Percentiles rank a stretch among this genome's conserved stretches.
Conservation (phyloP, 768 basidiomycete species). For the Lentinula boryana region DNA sequence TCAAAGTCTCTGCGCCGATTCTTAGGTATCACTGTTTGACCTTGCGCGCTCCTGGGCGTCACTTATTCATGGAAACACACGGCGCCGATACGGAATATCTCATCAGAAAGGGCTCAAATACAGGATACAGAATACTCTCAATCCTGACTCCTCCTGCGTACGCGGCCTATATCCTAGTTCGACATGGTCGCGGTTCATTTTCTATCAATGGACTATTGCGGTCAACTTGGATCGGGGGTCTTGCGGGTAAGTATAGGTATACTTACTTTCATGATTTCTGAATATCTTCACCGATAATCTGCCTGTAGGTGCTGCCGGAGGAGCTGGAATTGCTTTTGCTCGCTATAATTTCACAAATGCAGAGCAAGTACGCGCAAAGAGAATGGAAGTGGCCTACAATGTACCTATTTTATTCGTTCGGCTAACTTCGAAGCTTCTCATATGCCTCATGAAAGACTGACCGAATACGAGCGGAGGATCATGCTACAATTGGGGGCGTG, state of each 20-base stretch:
- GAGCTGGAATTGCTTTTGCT: conserved; percentile 55
- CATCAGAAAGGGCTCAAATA: conserved; percentile 39
- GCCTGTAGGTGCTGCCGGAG: conserved; percentile 37
- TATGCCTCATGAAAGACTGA: conserved; percentile 33
- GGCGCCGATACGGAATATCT: conserved; percentile 60
- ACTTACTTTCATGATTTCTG: neutral
- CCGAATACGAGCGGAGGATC: conserved; percentile 62
- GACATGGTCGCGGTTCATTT: conserved; percentile 49
- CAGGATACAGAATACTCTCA: conserved; percentile 66
- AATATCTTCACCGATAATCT: neutral
- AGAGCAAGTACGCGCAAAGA: conserved; percentile 40
- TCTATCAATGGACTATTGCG: conserved; percentile 59
- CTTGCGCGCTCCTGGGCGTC: too few relatives aligned
- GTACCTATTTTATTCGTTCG: conserved; percentile 27
- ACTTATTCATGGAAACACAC: conserved; percentile 21
- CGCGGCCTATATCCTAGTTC: conserved; percentile 41
- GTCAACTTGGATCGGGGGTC: conserved; percentile 69
- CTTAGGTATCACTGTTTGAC: too few relatives aligned
- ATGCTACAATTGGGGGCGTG: conserved; percentile 68
- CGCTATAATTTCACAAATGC: conserved; percentile 50
- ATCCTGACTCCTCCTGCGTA: conserved; percentile 60
- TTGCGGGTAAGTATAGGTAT: conserved; percentile 36
- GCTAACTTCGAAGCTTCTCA: neutral
- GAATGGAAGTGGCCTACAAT: conserved; percentile 52
- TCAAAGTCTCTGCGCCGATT: neutral